Conservation (phyloP, 1,284 basidiomycete species). For the Cutaneotrichosporon dermatis region DNA sequence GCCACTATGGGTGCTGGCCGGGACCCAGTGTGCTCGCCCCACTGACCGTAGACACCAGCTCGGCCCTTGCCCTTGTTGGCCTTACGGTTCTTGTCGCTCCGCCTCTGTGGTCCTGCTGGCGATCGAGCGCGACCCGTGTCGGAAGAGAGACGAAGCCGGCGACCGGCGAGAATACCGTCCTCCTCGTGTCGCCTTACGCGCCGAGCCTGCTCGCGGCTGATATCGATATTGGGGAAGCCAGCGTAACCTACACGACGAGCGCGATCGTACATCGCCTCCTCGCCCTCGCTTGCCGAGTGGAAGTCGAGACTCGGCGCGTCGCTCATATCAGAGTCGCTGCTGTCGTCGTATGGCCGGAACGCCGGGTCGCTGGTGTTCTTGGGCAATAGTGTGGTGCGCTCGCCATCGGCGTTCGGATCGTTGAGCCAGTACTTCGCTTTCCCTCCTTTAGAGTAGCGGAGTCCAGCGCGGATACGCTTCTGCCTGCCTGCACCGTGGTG, state of each 20-base stretch:
- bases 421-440: conserved; percentile 87
- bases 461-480: conserved; percentile 75
- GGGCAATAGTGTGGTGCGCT: conserved; percentile 63
- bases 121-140: not conserved
- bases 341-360: conserved; percentile 11
- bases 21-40: conserved; percentile 41
- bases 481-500: conserved; percentile 79
- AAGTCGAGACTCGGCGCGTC: conserved; percentile 46
- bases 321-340: conserved; percentile 42
- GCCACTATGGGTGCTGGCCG: not conserved
- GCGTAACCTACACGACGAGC: conserved; percentile 84
- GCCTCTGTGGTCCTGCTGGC: not conserved
- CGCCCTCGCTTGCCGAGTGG: conserved; percentile 49
- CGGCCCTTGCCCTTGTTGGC: conserved; percentile 19
- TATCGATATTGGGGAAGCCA: conserved; percentile 82
- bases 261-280: conserved; percentile 58
- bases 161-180: conserved; percentile 48
- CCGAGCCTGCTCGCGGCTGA: conserved; percentile 55
- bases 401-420: conserved; percentile 55
- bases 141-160: not conserved
- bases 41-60: conserved; percentile 42
- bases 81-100: conserved; percentile 12
- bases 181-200: conserved; percentile 43
- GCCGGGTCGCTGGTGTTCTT: conserved; percentile 52
- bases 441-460: conserved; percentile 85